These are phyloP conservation scores for Neurospora sp. DNA, from an alignment of 495 filamentous ascomycete species.

Conservation along the genomic window DNA sequence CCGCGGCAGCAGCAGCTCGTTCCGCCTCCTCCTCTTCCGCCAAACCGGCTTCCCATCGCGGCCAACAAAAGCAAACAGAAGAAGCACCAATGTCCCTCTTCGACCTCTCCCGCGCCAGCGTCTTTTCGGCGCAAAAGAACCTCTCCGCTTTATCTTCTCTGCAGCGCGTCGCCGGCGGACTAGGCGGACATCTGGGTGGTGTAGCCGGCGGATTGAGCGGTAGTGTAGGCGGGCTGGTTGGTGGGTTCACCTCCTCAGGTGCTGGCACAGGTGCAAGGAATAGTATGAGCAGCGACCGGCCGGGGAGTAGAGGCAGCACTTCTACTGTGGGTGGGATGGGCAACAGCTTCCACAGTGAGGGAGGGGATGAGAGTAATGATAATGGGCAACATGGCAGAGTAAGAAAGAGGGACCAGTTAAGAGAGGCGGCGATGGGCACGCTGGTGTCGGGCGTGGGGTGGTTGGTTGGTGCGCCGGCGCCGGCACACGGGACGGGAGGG, in stretches of 20 bases:
- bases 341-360: slow-evolving; percentile 2
- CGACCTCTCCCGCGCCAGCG: slow-evolving; percentile 73
- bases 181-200: neutral
- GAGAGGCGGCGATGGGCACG: slow-evolving; percentile 61
- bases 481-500: slow-evolving; percentile 8
- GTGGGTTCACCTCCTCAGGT: neutral
- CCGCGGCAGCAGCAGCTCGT: slow-evolving; percentile 13
- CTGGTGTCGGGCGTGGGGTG: slow-evolving; percentile 78
- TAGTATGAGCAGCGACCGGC: neutral
- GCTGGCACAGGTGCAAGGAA: neutral
- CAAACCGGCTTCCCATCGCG: too few relatives aligned
- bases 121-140: slow-evolving; percentile 56
- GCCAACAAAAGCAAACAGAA: slow-evolving; percentile 66
- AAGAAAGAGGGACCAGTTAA: slow-evolving; percentile 72
- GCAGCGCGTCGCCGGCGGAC: slow-evolving; percentile 18
- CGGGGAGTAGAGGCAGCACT: neutral
- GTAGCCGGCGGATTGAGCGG: slow-evolving; percentile 2
- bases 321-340: neutral
- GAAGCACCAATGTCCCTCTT: slow-evolving; percentile 93
- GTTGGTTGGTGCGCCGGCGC: slow-evolving; percentile 67
- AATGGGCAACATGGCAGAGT: slow-evolving; percentile 39
- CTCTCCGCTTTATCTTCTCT: slow-evolving; percentile 37
- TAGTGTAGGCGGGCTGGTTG: neutral
- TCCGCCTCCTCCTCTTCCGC: too few relatives aligned
- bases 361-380: slow-evolving; percentile 10